A percentile compares a stretch with the other conserved stretches of the same genome.
These are phyloP conservation scores for Yamadazyma paraphyllophila DNA, from an alignment of 805 yeast genomes.

Conservation along the genomic window DNA sequence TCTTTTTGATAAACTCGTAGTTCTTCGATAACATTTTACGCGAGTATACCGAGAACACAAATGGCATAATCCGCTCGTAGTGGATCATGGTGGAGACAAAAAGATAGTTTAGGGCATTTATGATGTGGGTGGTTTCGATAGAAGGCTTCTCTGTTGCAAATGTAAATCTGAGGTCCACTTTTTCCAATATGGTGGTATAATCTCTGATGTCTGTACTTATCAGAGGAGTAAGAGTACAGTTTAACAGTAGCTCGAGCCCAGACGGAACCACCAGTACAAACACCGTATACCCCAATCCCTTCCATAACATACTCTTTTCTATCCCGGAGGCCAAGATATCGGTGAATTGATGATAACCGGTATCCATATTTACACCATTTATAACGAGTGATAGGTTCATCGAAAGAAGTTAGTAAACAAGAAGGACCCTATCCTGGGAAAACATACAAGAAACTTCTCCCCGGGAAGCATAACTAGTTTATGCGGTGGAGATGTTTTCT, in stretches of 20 bases:
- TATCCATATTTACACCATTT: not conserved
- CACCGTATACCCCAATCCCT: not conserved
- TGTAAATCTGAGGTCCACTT: not conserved
- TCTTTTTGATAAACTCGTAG: slow-evolving; percentile 11
- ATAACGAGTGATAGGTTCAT: not conserved
- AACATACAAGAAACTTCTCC: not conserved
- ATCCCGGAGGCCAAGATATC: not conserved
- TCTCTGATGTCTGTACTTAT: not conserved
- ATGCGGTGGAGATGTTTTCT: not conserved
- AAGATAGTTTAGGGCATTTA: slow-evolving; percentile 7
- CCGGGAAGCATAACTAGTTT: not conserved
- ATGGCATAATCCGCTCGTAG: slow-evolving; percentile 28
- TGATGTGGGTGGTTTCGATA: not conserved
- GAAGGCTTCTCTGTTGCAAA: not conserved
- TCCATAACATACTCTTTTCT: not conserved
- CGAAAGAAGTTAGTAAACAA: not conserved
- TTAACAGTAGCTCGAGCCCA: not conserved
- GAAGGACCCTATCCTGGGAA: not conserved
- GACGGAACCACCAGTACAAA: not conserved
- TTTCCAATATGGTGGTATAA: not conserved
- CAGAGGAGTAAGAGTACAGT: not conserved
- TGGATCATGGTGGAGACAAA: slow-evolving; percentile 21
- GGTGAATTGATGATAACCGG: not conserved
- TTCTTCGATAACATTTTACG: slow-evolving; percentile 23
- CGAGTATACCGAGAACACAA: slow-evolving; percentile 31